Base-by-base conservation (phyloP, 2,329 filamentous ascomycete species). In the Rutstroemia sp. region DNA sequence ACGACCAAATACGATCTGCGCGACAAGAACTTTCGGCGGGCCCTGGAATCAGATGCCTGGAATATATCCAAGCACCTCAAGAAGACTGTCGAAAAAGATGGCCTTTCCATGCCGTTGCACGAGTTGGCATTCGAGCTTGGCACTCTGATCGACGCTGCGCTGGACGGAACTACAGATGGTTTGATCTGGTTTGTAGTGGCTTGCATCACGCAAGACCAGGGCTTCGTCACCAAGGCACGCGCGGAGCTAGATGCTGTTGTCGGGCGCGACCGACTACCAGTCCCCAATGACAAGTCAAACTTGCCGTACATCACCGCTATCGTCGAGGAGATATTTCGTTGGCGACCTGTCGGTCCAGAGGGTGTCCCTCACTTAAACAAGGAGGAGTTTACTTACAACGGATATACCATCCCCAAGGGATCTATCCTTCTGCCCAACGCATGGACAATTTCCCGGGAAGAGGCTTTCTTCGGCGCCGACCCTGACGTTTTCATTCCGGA, bases 341-440 rank as follows among this genome's bases (percentile, higher is more conserved):
- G 72, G 71, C 68, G 67, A 27, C 76, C 76, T 3, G 68, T 78
- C 4, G 48, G 10, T 23, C 48, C 48, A 23, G 48, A 39, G 16
- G 48, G 48, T 1, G 38, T 51, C 48, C 80, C 81, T 2, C 81
- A 84, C 65, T 73, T 70, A 48, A 73, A 77, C 16, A 71, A 77
- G 2, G 68, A 76, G 51, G 80, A 84, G 50, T 80, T 84, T 55
- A 70, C 75, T 12, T 84, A 83, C 63, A 71, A 77, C 21, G 80
- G 76, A 42, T 78, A 79, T 66, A 74, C 76, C 57, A 82, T 84
- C 50, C 80, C 79, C 10, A 77, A 76, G 21, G 48, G 48, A 19
- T 51, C 47, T 21, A 49, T 49, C 47, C 9, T 38, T 36, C 5
- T 49, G 27, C n/a, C 47, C 8, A 49, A 49, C 38, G 30, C n/a